Percentiles rank a stretch among this genome's conserved stretches.
Evolutionary conservation across 2,329 filamentous ascomycete genomes (phyloP).

Genomic region (Epichloe bromicola): DNA sequence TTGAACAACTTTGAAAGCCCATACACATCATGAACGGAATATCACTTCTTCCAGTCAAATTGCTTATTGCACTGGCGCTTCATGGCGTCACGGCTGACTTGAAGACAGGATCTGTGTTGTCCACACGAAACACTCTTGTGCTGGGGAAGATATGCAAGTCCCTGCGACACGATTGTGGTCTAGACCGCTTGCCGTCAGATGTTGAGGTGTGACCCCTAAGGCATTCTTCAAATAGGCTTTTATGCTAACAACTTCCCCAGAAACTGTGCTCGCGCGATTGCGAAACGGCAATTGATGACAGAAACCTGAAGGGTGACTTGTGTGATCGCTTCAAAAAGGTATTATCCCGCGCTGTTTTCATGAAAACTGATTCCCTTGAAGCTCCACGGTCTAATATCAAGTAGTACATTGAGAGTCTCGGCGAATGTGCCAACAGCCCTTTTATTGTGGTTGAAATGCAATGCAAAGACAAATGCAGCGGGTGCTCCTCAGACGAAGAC

Average conservation of each 20-base stretch:
- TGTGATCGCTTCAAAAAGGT: slow-evolving; percentile 6
- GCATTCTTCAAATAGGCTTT: background rate
- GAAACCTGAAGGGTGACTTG: background rate
- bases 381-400: background rate
- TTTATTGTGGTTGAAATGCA: slow-evolving; percentile 1
- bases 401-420: slow-evolving; percentile 5
- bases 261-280: slow-evolving; percentile 4
- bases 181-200: slow-evolving; percentile 1
- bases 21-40: background rate
- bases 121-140: background rate
- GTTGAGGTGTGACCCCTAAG: slow-evolving; percentile 1
- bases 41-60: background rate
- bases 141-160: slow-evolving; percentile 5
- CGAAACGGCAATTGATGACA: slow-evolving; percentile 4
- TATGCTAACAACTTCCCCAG: background rate
- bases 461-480: slow-evolving; percentile 4
- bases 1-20: background rate
- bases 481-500: slow-evolving; percentile 2
- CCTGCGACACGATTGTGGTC: slow-evolving; percentile 2
- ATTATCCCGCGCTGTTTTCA: background rate
- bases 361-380: background rate
- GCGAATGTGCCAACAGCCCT: slow-evolving; percentile 4
- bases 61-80: background rate
- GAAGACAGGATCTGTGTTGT: background rate
- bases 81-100: background rate